Conservation (phyloP, 2,329 filamentous ascomycete genomes). For the Diaporthe humulicola region DNA sequence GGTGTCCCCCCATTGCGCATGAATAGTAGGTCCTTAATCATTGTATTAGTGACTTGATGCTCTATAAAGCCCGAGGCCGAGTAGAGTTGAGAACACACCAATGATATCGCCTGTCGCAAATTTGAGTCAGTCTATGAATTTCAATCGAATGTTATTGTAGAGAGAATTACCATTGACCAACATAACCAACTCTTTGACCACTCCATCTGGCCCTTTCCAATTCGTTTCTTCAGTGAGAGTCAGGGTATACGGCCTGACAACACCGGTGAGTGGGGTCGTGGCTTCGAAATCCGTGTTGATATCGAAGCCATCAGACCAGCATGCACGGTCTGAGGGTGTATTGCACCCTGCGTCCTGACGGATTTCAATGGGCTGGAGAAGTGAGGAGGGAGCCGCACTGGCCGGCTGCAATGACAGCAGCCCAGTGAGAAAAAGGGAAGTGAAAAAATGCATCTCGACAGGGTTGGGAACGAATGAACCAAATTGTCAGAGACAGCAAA, state of each 20-base stretch:
- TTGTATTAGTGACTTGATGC: constrained; percentile 17
- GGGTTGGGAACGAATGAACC: neutral
- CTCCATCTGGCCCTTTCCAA: constrained; percentile 48
- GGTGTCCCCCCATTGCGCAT: constrained; percentile 64
- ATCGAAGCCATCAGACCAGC: constrained; percentile 46
- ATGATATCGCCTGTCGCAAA: constrained; percentile 34
- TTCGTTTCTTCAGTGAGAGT: constrained; percentile 46
- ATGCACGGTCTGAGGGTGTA: constrained; percentile 46
- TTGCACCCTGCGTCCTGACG: constrained; percentile 42
- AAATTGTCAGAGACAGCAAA: neutral
- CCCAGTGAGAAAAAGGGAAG: constrained; percentile 31
- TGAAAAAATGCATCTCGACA: constrained; percentile 14
- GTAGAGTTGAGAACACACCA: neutral
- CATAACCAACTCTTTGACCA: constrained; percentile 53
- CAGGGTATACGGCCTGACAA: constrained; percentile 46
- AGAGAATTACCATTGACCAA: constrained; percentile 61
- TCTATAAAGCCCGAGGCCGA: neutral
- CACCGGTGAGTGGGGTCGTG: constrained; percentile 44
- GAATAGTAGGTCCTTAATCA: constrained; percentile 63
- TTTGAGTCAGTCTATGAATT: constrained; percentile 27
- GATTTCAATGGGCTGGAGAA: constrained; percentile 18
- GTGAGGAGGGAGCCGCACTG: constrained; percentile 31
- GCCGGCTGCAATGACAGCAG: constrained; percentile 32
- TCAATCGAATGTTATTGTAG: neutral
- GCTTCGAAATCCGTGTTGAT: constrained; percentile 49